These are phyloP conservation scores for Lichtheimia hyalospora DNA, from an alignment of 371 early-diverging fungal genomes.

Conservation along the genomic window DNA sequence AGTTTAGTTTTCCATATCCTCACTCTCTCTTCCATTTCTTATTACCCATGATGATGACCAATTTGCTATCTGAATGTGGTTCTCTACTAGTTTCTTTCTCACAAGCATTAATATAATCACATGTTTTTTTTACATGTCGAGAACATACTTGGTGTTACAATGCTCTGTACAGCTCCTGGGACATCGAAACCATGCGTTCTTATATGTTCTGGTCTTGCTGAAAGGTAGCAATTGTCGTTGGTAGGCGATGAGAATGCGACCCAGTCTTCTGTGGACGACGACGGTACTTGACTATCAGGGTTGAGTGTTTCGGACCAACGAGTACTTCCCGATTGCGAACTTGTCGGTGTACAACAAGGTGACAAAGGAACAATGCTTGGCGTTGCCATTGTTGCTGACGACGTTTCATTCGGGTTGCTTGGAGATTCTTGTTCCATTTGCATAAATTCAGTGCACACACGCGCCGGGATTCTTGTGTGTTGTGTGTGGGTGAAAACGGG, in stretches of 20 bases:
- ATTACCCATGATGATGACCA: slow-evolving; percentile 68
- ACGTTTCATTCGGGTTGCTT: too few relatives aligned
- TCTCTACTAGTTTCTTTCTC: slow-evolving; percentile 28
- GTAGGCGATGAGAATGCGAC: background rate
- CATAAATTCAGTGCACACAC: too few relatives aligned
- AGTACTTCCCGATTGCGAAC: background rate
- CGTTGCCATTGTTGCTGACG: background rate
- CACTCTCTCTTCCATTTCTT: background rate
- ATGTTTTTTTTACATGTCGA: background rate
- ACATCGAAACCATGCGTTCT: slow-evolving; percentile 25
- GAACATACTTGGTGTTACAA: slow-evolving; percentile 19
- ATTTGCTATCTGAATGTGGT: slow-evolving; percentile 46
- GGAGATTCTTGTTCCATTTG: too few relatives aligned
- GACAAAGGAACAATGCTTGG: background rate
- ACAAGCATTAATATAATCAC: background rate
- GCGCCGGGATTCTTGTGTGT: too few relatives aligned
- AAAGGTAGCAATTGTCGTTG: background rate
- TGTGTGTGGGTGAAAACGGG: too few relatives aligned
- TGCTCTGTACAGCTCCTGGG: slow-evolving; percentile 31
- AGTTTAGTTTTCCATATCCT: background rate
- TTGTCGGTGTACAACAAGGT: background rate
- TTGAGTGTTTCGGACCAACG: background rate
- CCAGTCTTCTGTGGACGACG: background rate
- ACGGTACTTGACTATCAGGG: background rate
- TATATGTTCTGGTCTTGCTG: background rate